Conservation (phyloP, 2,329 filamentous ascomycete species). For the Diaporthe ilicicola region DNA sequence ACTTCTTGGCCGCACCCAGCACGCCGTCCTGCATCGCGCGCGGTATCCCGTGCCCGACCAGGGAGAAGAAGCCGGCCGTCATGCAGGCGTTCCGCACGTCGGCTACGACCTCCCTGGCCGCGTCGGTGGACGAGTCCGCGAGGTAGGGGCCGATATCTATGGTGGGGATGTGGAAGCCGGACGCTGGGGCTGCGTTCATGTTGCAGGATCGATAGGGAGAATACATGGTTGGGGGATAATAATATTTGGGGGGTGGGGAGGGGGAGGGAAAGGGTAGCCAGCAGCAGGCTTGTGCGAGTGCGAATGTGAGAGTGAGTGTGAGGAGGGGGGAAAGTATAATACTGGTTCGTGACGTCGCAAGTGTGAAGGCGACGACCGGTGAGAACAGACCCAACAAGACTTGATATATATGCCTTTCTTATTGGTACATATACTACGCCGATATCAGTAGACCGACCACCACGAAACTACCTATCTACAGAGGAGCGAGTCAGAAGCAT, state of each 20-base stretch:
- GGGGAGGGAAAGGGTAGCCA: not conserved
- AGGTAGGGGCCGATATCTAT: constrained; percentile 46
- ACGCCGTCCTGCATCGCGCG: constrained; percentile 35
- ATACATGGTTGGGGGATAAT: not conserved
- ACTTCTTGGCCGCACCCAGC: constrained; percentile 45
- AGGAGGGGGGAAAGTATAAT: not conserved
- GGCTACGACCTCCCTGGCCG: constrained; percentile 40
- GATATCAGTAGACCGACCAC: not conserved
- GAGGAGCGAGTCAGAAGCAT: constrained; percentile 17
- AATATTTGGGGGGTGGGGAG: not conserved
- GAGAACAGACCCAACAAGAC: constrained; percentile 7
- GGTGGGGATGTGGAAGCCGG: constrained; percentile 40
- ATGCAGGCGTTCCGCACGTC: constrained; percentile 45
- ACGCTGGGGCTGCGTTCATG: not conserved
- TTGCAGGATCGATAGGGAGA: not conserved
- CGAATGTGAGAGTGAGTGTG: not conserved
- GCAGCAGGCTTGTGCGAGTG: not conserved
- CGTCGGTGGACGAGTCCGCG: constrained; percentile 40
- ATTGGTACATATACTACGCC: too few species aligned
- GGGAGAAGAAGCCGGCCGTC: constrained; percentile 41
- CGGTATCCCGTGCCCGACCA: constrained; percentile 41
- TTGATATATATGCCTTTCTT: not conserved
- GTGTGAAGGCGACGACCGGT: not conserved
- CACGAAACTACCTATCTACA: not conserved
- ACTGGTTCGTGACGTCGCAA: constrained; percentile 3